Conservation (phyloP, 1,284 basidiomycete species). For the Ceratobasidium theobromae region DNA sequence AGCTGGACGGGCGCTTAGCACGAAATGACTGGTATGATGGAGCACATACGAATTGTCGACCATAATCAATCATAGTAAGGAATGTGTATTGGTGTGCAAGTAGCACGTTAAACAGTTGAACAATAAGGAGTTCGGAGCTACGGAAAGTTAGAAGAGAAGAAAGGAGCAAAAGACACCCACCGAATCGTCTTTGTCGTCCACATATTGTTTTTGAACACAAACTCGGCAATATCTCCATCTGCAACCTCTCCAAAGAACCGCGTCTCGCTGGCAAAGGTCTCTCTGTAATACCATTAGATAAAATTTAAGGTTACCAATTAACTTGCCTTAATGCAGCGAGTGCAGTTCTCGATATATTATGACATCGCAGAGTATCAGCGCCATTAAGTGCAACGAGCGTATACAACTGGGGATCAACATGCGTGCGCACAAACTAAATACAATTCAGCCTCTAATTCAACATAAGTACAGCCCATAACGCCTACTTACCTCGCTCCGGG, state of each 20-base stretch:
- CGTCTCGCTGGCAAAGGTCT: conserved; percentile 14
- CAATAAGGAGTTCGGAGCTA: conserved; percentile 60
- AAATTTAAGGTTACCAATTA: not conserved
- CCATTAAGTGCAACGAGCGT: conserved; percentile 28
- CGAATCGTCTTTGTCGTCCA: conserved; percentile 15
- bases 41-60: conserved; percentile 65
- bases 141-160: not conserved
- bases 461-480: not conserved
- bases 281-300: not conserved
- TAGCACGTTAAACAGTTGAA: conserved; percentile 63
- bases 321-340: conserved; percentile 17
- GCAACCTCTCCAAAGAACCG: conserved; percentile 14
- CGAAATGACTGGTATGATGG: conserved; percentile 55
- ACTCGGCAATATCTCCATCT: conserved; percentile 11
- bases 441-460: not conserved
- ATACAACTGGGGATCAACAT: conserved; percentile 8
- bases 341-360: not conserved
- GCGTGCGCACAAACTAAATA: conserved; percentile 9
- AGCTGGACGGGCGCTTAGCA: not conserved
- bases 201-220: conserved; percentile 13
- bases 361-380: conserved; percentile 20
- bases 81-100: conserved; percentile 63
- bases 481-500: conserved; percentile 24
- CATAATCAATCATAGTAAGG: conserved; percentile 72
- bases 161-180: not conserved